Conservation (phyloP, 352 stramenopile genomes). For the Pythium volutum region DNA sequence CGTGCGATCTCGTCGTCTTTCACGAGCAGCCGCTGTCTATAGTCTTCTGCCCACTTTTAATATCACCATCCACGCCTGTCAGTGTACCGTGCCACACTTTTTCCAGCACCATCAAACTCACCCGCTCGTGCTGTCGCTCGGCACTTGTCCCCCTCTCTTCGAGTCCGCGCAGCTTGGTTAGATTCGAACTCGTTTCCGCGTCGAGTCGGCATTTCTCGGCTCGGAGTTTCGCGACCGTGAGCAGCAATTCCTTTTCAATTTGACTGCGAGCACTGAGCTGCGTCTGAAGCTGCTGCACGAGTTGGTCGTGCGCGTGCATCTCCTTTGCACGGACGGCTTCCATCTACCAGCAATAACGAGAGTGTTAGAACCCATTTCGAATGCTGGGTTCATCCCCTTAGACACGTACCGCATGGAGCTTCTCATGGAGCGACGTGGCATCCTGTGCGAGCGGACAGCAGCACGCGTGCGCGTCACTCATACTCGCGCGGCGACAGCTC, state of each 20-base stretch:
- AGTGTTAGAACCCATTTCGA: no score
- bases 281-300: constrained; percentile 32
- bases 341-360: background rate
- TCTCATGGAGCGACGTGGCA: constrained; percentile 1
- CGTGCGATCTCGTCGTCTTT: constrained; percentile 19
- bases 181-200: constrained; percentile 25
- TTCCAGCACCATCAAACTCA: background rate
- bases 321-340: constrained; percentile 34
- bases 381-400: no score
- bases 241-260: constrained; percentile 37
- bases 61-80: background rate
- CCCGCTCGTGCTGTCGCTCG: constrained; percentile 10
- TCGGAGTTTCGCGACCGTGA: constrained; percentile 38
- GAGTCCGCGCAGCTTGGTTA: constrained; percentile 11
- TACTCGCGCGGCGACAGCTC: constrained; percentile 2
- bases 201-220: constrained; percentile 45
- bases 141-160: background rate
- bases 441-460: background rate
- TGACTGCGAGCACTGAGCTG: constrained; percentile 25
- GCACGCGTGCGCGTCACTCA: background rate
- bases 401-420: constrained; percentile 14
- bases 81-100: background rate
- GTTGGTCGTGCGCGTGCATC: constrained; percentile 42
- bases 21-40: constrained; percentile 6
- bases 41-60: constrained; percentile 13